Percentiles rank a stretch among this genome's conserved stretches.
phyloP scores from a whole-genome alignment of 2,329 filamentous ascomycete genomes.

The Pseudogymnoascus sp. region DNA sequence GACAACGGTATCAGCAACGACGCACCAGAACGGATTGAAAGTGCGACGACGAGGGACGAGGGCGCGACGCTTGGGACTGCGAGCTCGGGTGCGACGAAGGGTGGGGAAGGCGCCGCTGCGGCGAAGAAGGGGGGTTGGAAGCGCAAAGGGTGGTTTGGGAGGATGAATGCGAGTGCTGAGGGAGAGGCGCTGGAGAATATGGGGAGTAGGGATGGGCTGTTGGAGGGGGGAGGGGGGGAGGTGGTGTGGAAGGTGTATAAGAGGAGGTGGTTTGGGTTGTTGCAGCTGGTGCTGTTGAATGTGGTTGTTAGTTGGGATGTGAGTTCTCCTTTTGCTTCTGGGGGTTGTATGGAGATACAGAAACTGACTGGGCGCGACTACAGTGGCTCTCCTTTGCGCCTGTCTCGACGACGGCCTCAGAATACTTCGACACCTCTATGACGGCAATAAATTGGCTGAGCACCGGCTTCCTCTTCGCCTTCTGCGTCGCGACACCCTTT shows the following conservation, averaged over 20 bases:
- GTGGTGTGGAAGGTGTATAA: slow-evolving; percentile 59
- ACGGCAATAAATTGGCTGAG: slow-evolving; percentile 87
- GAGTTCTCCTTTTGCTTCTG: slow-evolving; percentile 36
- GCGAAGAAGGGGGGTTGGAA: neutral
- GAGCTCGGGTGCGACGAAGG: neutral
- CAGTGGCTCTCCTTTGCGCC: slow-evolving; percentile 92
- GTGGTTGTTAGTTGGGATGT: slow-evolving; percentile 94
- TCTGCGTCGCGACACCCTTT: slow-evolving; percentile 63
- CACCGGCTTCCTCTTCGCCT: slow-evolving; percentile 80
- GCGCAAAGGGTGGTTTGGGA: neutral
- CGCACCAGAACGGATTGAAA: neutral
- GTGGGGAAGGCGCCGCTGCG: neutral
- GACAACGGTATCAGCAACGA: neutral
- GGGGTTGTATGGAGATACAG: neutral
- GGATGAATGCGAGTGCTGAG: neutral
- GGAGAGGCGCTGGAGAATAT: slow-evolving; percentile 5
- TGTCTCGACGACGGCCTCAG: slow-evolving; percentile 64
- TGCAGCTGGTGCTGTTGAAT: slow-evolving; percentile 79
- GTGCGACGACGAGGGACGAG: neutral
- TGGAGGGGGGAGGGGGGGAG: neutral
- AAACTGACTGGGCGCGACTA: neutral
- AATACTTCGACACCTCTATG: slow-evolving; percentile 69
- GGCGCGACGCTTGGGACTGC: neutral
- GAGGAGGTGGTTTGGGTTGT: slow-evolving; percentile 79
- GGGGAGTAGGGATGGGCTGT: neutral